A percentile compares a stretch with the other conserved stretches of the same genome.
Evolutionary conservation across 768 basidiomycete genomes (phyloP).

Genomic region (Dendrothele bispora): DNA sequence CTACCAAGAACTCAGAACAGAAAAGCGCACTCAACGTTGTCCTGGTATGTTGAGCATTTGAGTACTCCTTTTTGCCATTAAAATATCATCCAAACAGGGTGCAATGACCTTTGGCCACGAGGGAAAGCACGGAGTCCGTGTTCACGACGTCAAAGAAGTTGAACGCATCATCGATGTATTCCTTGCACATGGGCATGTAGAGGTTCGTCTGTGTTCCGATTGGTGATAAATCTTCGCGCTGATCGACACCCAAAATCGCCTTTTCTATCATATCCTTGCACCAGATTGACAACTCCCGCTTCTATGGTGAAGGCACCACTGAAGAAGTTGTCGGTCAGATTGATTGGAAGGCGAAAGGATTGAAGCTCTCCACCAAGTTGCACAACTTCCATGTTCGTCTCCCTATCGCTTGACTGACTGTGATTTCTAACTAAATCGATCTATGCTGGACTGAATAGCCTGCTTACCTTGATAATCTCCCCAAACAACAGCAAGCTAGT

Average conservation of each 20-base stretch:
- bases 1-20: constrained; percentile 4
- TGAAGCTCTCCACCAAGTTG: constrained; percentile 48
- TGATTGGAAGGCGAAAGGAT: constrained; percentile 38
- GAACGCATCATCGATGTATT: constrained; percentile 44
- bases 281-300: constrained; percentile 13
- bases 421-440: not conserved
- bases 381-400: constrained; percentile 31
- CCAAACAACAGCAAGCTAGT: not conserved
- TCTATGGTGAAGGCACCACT: constrained; percentile 8
- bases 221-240: too few relatives aligned
- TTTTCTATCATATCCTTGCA: not conserved
- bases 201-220: constrained; percentile 19
- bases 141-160: constrained; percentile 11
- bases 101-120: constrained; percentile 16
- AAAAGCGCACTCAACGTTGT: constrained; percentile 15
- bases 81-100: constrained; percentile 1
- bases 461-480: not conserved
- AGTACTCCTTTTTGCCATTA: not conserved
- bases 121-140: constrained; percentile 6
- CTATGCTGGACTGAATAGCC: not conserved
- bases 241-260: not conserved
- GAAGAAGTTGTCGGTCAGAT: constrained; percentile 39
- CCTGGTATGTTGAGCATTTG: constrained; percentile 6
- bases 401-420: not conserved
- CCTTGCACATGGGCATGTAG: constrained; percentile 44